These are phyloP conservation scores for Alectoria sarmentosa DNA, from an alignment of 495 filamentous ascomycete genomes.

Conservation along the genomic window DNA sequence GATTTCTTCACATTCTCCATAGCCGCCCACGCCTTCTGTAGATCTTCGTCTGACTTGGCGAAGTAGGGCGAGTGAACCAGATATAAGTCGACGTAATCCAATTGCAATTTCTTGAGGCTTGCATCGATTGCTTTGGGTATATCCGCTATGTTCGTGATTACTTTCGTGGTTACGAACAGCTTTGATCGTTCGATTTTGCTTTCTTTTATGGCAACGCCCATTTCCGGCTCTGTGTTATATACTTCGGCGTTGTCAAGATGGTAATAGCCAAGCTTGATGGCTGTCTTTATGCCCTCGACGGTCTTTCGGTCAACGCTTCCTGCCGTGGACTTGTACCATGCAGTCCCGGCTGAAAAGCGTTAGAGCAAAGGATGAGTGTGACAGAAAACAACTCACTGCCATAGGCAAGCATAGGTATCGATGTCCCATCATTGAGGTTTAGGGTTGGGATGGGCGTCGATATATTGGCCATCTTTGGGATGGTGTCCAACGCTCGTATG, in stretches of 20 bases:
- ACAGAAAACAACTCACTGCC: slow-evolving; percentile 37
- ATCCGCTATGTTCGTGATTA: slow-evolving; percentile 51
- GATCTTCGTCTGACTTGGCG: slow-evolving; percentile 50
- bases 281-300: slow-evolving; percentile 56
- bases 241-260: slow-evolving; percentile 82
- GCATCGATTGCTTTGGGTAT: slow-evolving; percentile 57
- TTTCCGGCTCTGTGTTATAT: slow-evolving; percentile 72
- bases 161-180: slow-evolving; percentile 74
- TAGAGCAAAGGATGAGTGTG: not conserved
- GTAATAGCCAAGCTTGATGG: slow-evolving; percentile 62
- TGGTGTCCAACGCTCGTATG: not conserved
- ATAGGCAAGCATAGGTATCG: slow-evolving; percentile 69
- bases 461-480: slow-evolving; percentile 25
- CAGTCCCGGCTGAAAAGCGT: slow-evolving; percentile 40
- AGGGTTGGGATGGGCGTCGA: slow-evolving; percentile 38
- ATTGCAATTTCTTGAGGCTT: slow-evolving; percentile 65
- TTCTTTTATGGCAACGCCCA: slow-evolving; percentile 67
- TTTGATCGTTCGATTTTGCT: slow-evolving; percentile 56
- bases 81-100: slow-evolving; percentile 80
- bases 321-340: slow-evolving; percentile 46
- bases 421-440: slow-evolving; percentile 65
- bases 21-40: slow-evolving; percentile 66
- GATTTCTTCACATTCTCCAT: slow-evolving; percentile 64
- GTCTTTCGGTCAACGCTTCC: slow-evolving; percentile 42
- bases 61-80: slow-evolving; percentile 74